Base-by-base conservation (phyloP, 306 rosid species). In the Carpinus viminea region DNA sequence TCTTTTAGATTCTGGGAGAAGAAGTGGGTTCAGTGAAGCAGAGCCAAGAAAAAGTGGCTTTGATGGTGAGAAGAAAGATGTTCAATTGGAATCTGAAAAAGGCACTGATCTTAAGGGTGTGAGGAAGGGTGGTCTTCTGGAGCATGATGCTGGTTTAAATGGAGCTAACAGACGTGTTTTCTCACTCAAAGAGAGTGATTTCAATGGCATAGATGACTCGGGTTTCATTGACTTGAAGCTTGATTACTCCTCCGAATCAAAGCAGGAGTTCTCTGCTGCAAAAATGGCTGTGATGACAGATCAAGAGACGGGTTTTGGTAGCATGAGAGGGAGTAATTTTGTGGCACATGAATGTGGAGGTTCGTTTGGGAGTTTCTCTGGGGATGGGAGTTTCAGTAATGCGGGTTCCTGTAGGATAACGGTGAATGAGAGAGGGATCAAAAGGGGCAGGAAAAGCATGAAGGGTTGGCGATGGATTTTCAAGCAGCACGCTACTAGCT, bases 381-480 rank as follows among this genome's bases (percentile, higher is more conserved):
- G 83, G 21, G 90, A 85, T 70, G 90, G 90, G 36, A 73, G 79
- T 59, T 79, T 83, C 59, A 43, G 76, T 0, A 78, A 82, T 66
- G 97, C 97, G 43, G 94, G 97, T 43, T 96, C 99, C 26, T 96
- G 98, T 79, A 91, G 99, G 74, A 86, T 96, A 43, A 91, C 91
- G 53, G 93, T 89, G 12, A 91, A 88, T 82, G 98, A 91, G 21
- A 93, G 90, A 78, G 97, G 90, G 43, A 81, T 91, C 20, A 91
- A 80, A 76, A 91, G 86, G 66, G 97, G 93, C 43, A 87, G 93
- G 81, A 95, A 83, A 72, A 95, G 89, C 78, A 79, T 87, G 75
- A 95, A 95, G 86, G 92, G 96, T 73, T 93, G 96, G 98, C 83
- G 83, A 77, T 93, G 99, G 99, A 91, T 93, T 75, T 93, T 95